Evolutionary conservation across 306 rosid species (phyloP), one percentile per base, ranked within the genome.

Genomic region (Gastrolobium villosum): DNA sequence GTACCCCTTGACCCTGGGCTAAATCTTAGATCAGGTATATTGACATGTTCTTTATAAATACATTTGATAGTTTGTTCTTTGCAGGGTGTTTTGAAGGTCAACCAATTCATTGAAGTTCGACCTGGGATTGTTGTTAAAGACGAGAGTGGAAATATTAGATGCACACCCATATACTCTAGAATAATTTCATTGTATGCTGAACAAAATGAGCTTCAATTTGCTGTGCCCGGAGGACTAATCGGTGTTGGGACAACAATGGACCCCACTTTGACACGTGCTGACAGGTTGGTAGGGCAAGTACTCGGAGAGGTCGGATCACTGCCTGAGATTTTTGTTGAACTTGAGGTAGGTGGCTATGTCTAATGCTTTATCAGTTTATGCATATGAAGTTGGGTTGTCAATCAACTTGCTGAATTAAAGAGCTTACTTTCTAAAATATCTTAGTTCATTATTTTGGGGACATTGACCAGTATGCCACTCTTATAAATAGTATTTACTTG

Each of bases 161-260:
- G 99, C 87, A 92, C 97, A 0, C 99, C 99, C 2, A 95, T 95
- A 81, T 95, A 95, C 79, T 95, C 99, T 0, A 92, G 99, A 84
- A 92, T 95, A 41, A 97, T 95, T 69, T 95, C 99, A 32, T 76
- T 94, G 74, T 92, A 75, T 84, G 97, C 97, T 8, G 97, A 90
- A 81, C 95, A 92, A 88, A 94, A 94, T 70, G 97, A 91, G 88
- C 89, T 94, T 77, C 98, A 94, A 77, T 94, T 86, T 80, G 97
- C 98, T 4, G 98, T 94, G 43, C 98, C 98, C 8, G 98, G 98
- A 50, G 98, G 98, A 64, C 87, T 94, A 5, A 94, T 94, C 52
- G 98, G 98, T 39, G 95, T 94, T 63, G 98, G 98, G 34, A 89
- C 98, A 50, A 95, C 99, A 45, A 95, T 95, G 99, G 98, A 95